Evolutionary conservation across 805 yeast genomes (phyloP), one percentile per base, ranked within the genome.

Genomic region (Candida parachauliodes): DNA sequence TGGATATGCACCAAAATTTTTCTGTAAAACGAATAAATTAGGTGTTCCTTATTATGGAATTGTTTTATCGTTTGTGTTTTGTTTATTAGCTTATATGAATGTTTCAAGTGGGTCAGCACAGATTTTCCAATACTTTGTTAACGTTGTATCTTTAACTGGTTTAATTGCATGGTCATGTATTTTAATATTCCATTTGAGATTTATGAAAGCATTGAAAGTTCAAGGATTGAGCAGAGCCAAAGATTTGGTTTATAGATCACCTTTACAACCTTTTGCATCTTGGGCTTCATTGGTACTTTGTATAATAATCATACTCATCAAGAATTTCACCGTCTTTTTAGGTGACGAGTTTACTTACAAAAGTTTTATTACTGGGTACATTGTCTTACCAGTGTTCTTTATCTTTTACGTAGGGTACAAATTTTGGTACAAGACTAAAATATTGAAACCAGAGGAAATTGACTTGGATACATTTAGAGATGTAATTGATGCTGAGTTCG

Each of bases 141-240:
- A 82, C 48, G 82, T 82, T 42, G 88, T 82, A 31, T 78, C 91
- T 15, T 79, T 84, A 48, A 78, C 83, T 40, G 89, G 89, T 45
- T 66, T 84, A 40, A 59, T 84, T 49, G 81, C 87, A 36, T 85
- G 91, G 89, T 68, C 80, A 30, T 74, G 84, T 37, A 83, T 85
- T 48, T 60, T 81, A 42, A 66, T 80, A 42, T 79, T 88, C 19
- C 84, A 80, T 59, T 66, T 85, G 37, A 70, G 74, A 48, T 85
- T 84, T 62, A 69, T 69, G 66, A 67, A 64, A 44, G 91, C 89
- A 1, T 65, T 77, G 44, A 72, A 67, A 51, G 87, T 77, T 2
- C 91, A 83, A 60, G 86, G 86, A 14, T 55, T 79, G 38, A 74
- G 70, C 46, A 72, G 80, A 60, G 54, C 57, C 34, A 64, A 38